These are phyloP conservation scores for Arxiozyma heterogenica DNA, from an alignment of 1,139 yeast species.

Conservation along the genomic window DNA sequence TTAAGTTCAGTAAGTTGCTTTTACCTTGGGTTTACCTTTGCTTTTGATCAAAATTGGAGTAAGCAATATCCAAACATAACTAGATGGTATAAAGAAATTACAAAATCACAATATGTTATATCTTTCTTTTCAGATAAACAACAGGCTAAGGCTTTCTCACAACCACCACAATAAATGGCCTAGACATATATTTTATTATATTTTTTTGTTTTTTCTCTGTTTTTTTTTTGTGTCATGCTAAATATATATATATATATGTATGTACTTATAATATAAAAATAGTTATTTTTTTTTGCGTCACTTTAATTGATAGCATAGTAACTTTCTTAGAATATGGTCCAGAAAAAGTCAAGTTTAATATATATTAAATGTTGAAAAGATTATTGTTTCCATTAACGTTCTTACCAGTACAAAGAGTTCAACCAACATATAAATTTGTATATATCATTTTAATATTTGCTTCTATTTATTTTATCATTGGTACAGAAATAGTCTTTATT, in stretches of 20 bases:
- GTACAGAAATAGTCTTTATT: background rate
- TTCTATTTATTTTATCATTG: background rate
- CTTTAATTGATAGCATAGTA: background rate
- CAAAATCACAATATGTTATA: constrained; percentile 44
- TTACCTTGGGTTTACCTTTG: constrained; percentile 26
- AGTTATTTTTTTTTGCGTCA: background rate
- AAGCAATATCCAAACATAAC: constrained; percentile 55
- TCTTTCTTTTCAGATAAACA: constrained; percentile 37
- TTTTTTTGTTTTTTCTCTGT: background rate
- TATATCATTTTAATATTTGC: background rate
- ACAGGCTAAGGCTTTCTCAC: constrained; percentile 36
- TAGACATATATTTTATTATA: background rate
- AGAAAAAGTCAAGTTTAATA: background rate
- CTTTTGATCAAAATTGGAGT: constrained; percentile 70
- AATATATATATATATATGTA: background rate
- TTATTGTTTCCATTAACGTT: background rate
- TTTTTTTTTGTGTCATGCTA: background rate
- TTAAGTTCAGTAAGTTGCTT: constrained; percentile 51
- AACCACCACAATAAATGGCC: constrained; percentile 1
- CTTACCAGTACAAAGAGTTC: background rate
- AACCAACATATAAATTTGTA: background rate
- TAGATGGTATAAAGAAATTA: constrained; percentile 75
- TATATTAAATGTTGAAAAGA: background rate
- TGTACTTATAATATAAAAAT: background rate
- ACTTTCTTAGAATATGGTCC: background rate